Conservation (phyloP, 2,329 filamentous ascomycete genomes). For the Aspergillus sclerotialis region DNA sequence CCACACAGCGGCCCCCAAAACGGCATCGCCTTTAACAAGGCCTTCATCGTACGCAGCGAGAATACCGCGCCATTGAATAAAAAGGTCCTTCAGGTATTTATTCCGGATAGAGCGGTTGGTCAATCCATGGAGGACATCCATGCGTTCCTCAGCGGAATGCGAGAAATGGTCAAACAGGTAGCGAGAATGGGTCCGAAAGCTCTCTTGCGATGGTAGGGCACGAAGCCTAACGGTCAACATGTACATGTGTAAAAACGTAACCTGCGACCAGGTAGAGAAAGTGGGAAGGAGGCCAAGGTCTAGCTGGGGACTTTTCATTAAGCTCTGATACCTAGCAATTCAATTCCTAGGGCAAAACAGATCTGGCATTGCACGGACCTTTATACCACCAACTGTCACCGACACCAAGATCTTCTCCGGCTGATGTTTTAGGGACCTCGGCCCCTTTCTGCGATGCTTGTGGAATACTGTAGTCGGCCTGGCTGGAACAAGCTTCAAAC, state of each 20-base stretch:
- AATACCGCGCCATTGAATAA: conserved; percentile 84
- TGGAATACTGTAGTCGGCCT: conserved; percentile 71
- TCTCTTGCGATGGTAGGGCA: conserved; percentile 59
- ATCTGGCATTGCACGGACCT: conserved; percentile 56
- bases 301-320: conserved; percentile 28
- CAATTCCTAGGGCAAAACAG: background rate
- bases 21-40: conserved; percentile 39
- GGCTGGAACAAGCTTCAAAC: conserved; percentile 65
- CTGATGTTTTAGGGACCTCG: conserved; percentile 62
- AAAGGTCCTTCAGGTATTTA: conserved; percentile 73
- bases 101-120: conserved; percentile 49
- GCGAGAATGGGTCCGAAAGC: conserved; percentile 72
- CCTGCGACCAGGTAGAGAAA: conserved; percentile 92
- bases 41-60: conserved; percentile 58
- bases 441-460: conserved; percentile 59
- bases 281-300: conserved; percentile 74
- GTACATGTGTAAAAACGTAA: conserved; percentile 96
- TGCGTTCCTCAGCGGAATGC: conserved; percentile 62
- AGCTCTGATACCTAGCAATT: background rate
- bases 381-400: conserved; percentile 75
- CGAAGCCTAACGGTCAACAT: conserved; percentile 77
- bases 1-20: conserved; percentile 67
- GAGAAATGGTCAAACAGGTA: conserved; percentile 92
- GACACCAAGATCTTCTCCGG: conserved; percentile 75
- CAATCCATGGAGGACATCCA: conserved; percentile 44